These are phyloP conservation scores for Rhodamnia argentea DNA, from an alignment of 345 rosid species.

Conservation along the genomic window DNA sequence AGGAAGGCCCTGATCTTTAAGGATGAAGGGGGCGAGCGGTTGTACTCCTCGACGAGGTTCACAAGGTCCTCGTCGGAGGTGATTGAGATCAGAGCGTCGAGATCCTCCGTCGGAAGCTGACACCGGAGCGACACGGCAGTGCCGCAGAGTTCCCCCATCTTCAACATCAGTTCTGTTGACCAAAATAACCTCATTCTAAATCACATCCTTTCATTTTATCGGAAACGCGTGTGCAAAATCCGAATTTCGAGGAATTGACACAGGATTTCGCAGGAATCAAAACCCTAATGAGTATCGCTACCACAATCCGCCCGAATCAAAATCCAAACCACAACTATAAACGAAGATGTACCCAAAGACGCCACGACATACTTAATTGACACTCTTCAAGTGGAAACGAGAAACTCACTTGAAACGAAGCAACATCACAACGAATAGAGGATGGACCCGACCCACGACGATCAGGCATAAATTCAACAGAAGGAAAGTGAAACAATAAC, in stretches of 20 bases:
- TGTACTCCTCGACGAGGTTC: slow-evolving; percentile 88
- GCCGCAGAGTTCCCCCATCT: slow-evolving; percentile 68
- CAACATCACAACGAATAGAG: neutral
- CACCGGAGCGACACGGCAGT: slow-evolving; percentile 50
- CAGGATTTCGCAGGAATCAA: neutral
- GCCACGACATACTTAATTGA: neutral
- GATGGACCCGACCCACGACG: neutral
- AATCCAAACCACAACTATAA: neutral
- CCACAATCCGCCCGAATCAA: neutral
- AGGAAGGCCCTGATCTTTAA: slow-evolving; percentile 81
- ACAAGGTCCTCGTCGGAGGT: slow-evolving; percentile 80
- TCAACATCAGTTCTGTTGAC: slow-evolving; percentile 55
- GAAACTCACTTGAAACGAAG: neutral
- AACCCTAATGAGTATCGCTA: neutral
- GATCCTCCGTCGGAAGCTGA: slow-evolving; percentile 79
- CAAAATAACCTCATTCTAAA: slow-evolving; percentile 14
- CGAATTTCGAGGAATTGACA: neutral
- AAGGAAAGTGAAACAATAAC: neutral
- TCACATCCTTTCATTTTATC: neutral
- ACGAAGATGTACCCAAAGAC: neutral
- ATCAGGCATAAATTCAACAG: neutral
- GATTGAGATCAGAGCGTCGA: slow-evolving; percentile 73
- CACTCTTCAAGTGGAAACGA: neutral
- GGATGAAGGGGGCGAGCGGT: slow-evolving; percentile 32
- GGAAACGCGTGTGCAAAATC: neutral